Conservation (phyloP, 495 filamentous ascomycete genomes). For the Aspergillus bertholletiae region DNA sequence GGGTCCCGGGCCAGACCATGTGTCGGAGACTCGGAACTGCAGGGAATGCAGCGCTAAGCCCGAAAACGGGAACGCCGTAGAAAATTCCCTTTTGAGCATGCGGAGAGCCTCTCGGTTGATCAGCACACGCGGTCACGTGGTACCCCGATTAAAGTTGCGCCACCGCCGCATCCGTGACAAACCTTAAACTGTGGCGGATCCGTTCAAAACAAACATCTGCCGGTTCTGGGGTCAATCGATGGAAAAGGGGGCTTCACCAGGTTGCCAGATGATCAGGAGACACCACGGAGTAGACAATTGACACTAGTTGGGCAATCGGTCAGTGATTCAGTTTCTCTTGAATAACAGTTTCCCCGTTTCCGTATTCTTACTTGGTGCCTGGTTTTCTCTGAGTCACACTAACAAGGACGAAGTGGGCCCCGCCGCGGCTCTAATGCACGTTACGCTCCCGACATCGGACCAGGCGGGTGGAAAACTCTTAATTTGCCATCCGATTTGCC, state of each 20-base stretch:
- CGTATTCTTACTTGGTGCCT: background rate
- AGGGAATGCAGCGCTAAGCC: background rate
- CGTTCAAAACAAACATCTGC: no score
- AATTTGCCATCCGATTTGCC: constrained; percentile 1
- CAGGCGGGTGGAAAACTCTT: background rate
- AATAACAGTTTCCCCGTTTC: no score
- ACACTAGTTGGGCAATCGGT: no score
- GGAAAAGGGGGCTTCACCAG: no score
- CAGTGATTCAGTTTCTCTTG: no score
- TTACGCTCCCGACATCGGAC: background rate
- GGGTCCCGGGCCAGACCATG: background rate
- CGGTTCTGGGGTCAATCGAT: background rate
- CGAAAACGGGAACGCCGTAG: background rate
- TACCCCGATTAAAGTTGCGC: background rate
- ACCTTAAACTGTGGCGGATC: no score
- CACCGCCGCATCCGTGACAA: background rate
- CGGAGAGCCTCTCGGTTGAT: no score
- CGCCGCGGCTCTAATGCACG: background rate
- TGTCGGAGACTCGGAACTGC: background rate
- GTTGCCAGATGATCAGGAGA: no score
- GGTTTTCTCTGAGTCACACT: background rate
- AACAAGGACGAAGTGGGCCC: background rate
- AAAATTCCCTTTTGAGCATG: background rate
- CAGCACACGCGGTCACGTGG: background rate
- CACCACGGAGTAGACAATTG: no score